phyloP scores from a whole-genome alignment of 2,329 filamentous ascomycete species.

The Gnomoniopsis sp. region DNA sequence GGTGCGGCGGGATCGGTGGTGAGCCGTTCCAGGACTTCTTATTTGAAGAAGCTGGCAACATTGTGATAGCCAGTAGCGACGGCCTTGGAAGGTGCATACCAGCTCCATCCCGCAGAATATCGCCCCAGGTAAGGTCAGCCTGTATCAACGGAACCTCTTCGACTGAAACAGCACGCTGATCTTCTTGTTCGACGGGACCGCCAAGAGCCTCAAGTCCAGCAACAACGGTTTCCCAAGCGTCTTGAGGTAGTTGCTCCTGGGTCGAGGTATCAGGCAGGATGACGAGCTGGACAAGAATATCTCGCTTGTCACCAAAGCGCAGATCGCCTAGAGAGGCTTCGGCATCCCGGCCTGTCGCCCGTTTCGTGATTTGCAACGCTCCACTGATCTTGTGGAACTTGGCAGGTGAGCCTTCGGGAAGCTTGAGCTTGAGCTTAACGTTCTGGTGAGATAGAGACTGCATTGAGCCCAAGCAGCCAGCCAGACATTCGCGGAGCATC shows the following conservation, averaged over 20 bases:
- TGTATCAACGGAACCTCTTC: slow-evolving; percentile 95
- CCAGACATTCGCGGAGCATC: slow-evolving; percentile 97
- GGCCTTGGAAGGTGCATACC: slow-evolving; percentile 83
- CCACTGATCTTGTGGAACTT: slow-evolving; percentile 99
- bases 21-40: slow-evolving; percentile 62
- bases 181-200: slow-evolving; percentile 81
- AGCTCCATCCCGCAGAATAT: slow-evolving; percentile 85
- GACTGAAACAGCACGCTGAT: slow-evolving; percentile 77
- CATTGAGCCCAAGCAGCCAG: slow-evolving; percentile 85
- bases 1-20: slow-evolving; percentile 90
- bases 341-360: slow-evolving; percentile 88
- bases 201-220: slow-evolving; percentile 92
- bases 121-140: slow-evolving; percentile 89
- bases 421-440: slow-evolving; percentile 87
- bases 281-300: slow-evolving; percentile 89
- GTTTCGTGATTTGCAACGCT: slow-evolving; percentile 92
- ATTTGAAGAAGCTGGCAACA: slow-evolving; percentile 70
- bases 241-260: slow-evolving; percentile 83
- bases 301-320: slow-evolving; percentile 89
- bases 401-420: slow-evolving; percentile 93
- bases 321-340: slow-evolving; percentile 90
- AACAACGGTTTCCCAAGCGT: slow-evolving; percentile 96
- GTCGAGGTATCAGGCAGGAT: slow-evolving; percentile 82
- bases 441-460: slow-evolving; percentile 98
- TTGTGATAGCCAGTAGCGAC: slow-evolving; percentile 89